Conservation (phyloP, 1,139 yeast genomes). For the Zhuliangozyma blackwelliae region DNA sequence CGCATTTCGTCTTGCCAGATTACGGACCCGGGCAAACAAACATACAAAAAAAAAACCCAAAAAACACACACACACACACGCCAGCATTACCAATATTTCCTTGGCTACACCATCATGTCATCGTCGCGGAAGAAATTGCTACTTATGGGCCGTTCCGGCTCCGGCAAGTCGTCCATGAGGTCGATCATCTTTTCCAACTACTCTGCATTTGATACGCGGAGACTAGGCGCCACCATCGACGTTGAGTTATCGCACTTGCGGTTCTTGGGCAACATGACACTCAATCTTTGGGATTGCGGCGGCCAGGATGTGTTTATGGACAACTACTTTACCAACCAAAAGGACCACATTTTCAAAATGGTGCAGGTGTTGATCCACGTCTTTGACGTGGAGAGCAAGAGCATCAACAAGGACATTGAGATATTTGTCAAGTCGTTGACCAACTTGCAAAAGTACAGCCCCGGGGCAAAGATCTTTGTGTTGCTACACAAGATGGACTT, state of each 20-base stretch:
- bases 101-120: conserved; percentile 17
- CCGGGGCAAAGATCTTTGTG: conserved; percentile 89
- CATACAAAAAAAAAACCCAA: too few relatives aligned
- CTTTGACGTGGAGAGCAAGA: conserved; percentile 91
- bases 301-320: conserved; percentile 98
- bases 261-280: conserved; percentile 90
- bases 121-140: conserved; percentile 42
- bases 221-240: conserved; percentile 95
- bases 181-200: conserved; percentile 92
- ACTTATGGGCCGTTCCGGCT: conserved; percentile 87
- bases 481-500: conserved; percentile 94
- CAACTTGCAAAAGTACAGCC: conserved; percentile 79
- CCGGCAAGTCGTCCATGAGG: conserved; percentile 97
- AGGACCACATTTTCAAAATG: conserved; percentile 90
- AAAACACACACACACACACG: too few relatives aligned
- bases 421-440: conserved; percentile 82
- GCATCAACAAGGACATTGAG: conserved; percentile 88
- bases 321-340: conserved; percentile 80
- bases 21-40: too few relatives aligned
- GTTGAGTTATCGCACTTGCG: conserved; percentile 95
- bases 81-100: neutral
- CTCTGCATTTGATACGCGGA: conserved; percentile 92
- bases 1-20: too few relatives aligned
- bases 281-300: conserved; percentile 98
- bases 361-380: conserved; percentile 97